phyloP scores from a whole-genome alignment of 306 rosid genomes.

The Vigna unguiculata region DNA sequence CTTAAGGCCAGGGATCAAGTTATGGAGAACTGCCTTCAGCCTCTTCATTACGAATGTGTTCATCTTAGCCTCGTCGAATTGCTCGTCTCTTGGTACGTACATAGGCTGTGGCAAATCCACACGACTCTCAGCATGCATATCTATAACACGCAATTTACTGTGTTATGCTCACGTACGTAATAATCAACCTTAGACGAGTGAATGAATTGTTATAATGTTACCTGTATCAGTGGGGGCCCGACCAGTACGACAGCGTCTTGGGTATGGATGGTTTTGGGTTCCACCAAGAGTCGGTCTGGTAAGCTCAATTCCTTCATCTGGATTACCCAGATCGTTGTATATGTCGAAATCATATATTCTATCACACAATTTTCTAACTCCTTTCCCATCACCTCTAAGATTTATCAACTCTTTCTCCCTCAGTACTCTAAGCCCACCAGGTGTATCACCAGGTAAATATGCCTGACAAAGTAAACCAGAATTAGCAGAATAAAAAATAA shows the following conservation, averaged over 20 bases:
- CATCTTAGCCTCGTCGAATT: constrained; percentile 78
- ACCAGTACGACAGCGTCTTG: constrained; percentile 91
- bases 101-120: constrained; percentile 75
- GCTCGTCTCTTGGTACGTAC: constrained; percentile 89
- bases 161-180: not conserved
- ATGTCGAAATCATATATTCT: constrained; percentile 72
- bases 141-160: constrained; percentile 41
- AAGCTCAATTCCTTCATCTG: constrained; percentile 70
- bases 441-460: constrained; percentile 78
- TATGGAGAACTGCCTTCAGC: constrained; percentile 79
- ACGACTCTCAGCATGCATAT: constrained; percentile 71
- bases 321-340: constrained; percentile 89
- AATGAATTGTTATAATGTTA: constrained; percentile 23
- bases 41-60: constrained; percentile 69
- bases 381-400: constrained; percentile 72
- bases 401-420: constrained; percentile 72
- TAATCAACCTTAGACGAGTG: not conserved
- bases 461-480: constrained; percentile 60
- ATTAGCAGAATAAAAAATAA: not conserved
- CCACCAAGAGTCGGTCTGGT: constrained; percentile 77
- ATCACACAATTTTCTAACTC: constrained; percentile 69
- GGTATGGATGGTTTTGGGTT: constrained; percentile 60
- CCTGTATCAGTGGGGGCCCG: constrained; percentile 71
- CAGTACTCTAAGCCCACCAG: constrained; percentile 65
- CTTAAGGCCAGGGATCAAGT: constrained; percentile 70